Evolutionary conservation across 2,329 filamentous ascomycete species (phyloP).

Genomic region (Hymenoscyphus infarciens): DNA sequence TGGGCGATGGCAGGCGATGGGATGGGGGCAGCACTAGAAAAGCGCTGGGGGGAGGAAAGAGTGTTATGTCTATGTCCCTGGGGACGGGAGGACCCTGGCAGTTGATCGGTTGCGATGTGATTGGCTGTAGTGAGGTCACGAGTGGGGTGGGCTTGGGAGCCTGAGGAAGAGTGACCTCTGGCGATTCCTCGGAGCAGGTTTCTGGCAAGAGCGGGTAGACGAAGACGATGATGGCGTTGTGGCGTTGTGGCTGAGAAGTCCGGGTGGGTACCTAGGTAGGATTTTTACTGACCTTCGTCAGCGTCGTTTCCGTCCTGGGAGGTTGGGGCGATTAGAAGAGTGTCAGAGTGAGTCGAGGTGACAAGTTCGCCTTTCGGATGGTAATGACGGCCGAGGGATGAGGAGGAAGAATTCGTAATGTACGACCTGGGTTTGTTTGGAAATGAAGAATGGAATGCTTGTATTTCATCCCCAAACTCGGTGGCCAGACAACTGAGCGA

Average conservation of each 20-base stretch:
- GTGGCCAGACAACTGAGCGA: not conserved
- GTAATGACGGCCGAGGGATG: not conserved
- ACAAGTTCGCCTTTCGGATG: not conserved
- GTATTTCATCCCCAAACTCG: no score
- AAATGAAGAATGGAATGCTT: no score
- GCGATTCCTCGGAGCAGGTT: not conserved
- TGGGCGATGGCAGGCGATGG: no score
- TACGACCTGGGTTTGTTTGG: no score
- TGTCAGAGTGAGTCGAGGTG: not conserved
- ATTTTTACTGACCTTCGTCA: not conserved
- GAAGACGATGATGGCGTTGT: not conserved
- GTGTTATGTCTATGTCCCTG: no score
- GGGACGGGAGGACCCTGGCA: no score
- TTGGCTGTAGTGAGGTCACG: not conserved
- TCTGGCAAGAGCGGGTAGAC: not conserved
- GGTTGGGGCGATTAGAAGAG: not conserved
- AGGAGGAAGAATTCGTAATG: no score
- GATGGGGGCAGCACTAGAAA: no score
- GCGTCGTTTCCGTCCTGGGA: not conserved
- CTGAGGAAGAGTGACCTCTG: not conserved
- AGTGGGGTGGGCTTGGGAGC: not conserved
- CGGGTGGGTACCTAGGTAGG: no score
- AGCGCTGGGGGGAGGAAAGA: no score
- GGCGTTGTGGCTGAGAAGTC: constrained; percentile 6
- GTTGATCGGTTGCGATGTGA: no score